Evolutionary conservation across 1,284 basidiomycete genomes (phyloP).

Genomic region (Rhodotorula sp.): DNA sequence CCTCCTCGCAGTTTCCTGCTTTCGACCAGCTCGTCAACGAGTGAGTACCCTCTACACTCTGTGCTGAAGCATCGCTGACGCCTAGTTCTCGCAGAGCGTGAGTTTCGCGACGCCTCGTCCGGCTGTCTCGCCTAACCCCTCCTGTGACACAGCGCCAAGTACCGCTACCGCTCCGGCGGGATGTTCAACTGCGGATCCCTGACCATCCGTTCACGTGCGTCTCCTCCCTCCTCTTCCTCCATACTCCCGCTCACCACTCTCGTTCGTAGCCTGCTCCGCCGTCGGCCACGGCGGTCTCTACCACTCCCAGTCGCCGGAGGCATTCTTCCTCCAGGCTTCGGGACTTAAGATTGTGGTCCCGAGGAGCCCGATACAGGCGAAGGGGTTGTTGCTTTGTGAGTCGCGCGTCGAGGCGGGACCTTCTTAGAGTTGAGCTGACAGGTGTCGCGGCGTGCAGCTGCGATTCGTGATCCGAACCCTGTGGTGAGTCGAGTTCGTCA

Average conservation of each 20-base stretch:
- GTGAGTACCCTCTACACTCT: slow-evolving; percentile 21
- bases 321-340: slow-evolving; percentile 85
- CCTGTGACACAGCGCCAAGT: slow-evolving; percentile 62
- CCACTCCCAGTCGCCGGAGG: slow-evolving; percentile 91
- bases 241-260: not conserved
- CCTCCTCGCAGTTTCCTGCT: slow-evolving; percentile 57
- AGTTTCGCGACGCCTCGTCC: not conserved
- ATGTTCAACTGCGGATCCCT: slow-evolving; percentile 77
- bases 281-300: slow-evolving; percentile 92
- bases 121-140: not conserved
- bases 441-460: slow-evolving; percentile 50
- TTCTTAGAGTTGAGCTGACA: not conserved
- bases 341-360: slow-evolving; percentile 90
- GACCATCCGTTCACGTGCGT: slow-evolving; percentile 70
- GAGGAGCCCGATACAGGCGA: slow-evolving; percentile 88
- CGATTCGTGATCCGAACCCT: slow-evolving; percentile 88
- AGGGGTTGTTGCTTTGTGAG: slow-evolving; percentile 69
- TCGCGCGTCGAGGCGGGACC: not conserved
- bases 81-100: slow-evolving; percentile 5
- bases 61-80: not conserved
- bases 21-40: slow-evolving; percentile 95
- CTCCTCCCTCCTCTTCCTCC: slow-evolving; percentile 26
- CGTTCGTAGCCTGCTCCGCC: slow-evolving; percentile 63
- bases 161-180: slow-evolving; percentile 83
- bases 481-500: slow-evolving; percentile 55